Percentiles rank a stretch among this genome's conserved stretches.
Evolutionary conservation across 202 grass and related monocot species (phyloP).

Genomic region (Alloteropsis angusta): DNA sequence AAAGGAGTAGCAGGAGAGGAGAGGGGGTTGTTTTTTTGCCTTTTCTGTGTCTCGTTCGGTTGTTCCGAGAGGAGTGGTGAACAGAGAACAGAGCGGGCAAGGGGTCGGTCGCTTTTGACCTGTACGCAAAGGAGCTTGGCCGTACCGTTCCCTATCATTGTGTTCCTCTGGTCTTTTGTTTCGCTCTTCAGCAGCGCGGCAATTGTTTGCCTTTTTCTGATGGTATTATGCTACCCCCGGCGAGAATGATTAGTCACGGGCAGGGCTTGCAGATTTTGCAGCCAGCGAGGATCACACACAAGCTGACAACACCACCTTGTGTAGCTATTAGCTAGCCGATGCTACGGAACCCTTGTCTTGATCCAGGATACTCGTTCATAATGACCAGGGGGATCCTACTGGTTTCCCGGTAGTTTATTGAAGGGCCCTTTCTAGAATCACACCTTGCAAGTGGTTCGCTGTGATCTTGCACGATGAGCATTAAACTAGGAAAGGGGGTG

Average conservation of each 20-base stretch:
- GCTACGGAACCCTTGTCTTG: neutral
- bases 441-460: neutral
- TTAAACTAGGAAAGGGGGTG: slow-evolving; percentile 8
- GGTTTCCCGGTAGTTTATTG: neutral
- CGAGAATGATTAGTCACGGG: slow-evolving; percentile 9
- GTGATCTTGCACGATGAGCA: neutral
- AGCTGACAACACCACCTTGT: too few relatives aligned
- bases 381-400: neutral
- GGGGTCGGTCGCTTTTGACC: slow-evolving; percentile 28
- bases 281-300: neutral
- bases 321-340: too few relatives aligned
- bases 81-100: neutral
- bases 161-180: neutral
- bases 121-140: slow-evolving; percentile 15
- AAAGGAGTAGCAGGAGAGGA: too few relatives aligned
- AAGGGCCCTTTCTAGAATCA: neutral
- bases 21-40: neutral
- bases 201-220: neutral
- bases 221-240: neutral
- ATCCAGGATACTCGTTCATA: neutral
- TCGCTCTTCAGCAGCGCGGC: neutral
- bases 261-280: neutral
- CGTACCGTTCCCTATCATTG: slow-evolving; percentile 37
- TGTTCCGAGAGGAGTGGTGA: neutral
- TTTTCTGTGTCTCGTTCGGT: slow-evolving; percentile 24